These are phyloP conservation scores for Elasticomyces elasticus DNA, from an alignment of 495 filamentous ascomycete genomes.

Conservation along the genomic window DNA sequence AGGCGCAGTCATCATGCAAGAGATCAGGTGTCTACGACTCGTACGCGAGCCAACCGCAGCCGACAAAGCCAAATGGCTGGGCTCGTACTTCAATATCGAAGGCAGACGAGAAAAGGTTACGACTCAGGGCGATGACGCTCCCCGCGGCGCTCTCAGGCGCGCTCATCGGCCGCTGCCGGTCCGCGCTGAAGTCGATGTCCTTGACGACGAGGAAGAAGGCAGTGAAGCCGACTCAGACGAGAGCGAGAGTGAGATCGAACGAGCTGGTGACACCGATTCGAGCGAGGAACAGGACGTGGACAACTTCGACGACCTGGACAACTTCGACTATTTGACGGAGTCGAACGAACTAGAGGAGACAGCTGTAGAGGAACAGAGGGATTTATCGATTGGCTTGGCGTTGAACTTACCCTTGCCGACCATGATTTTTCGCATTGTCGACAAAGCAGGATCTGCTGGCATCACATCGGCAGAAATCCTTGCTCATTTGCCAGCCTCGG, in stretches of 20 bases:
- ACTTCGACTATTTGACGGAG: background rate
- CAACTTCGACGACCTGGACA: background rate
- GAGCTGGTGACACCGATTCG: background rate
- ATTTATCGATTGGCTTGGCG: background rate
- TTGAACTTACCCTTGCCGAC: background rate
- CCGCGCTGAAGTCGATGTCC: too few relatives aligned
- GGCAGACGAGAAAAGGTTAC: background rate
- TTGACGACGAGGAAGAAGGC: constrained; percentile 2
- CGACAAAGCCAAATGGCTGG: constrained; percentile 4
- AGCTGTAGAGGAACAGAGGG: background rate
- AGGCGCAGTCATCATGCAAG: constrained; percentile 12
- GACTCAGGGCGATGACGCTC: background rate
- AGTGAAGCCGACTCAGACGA: constrained; percentile 12
- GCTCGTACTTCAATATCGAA: background rate
- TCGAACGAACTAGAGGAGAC: background rate
- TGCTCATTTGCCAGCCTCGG: background rate
- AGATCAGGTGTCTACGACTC: constrained; percentile 56
- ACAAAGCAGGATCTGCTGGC: background rate
- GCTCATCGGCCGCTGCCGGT: too few relatives aligned
- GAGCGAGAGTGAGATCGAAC: background rate
- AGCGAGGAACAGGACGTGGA: background rate
- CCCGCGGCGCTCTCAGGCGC: too few relatives aligned
- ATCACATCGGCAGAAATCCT: background rate
- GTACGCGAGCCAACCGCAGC: constrained; percentile 57
- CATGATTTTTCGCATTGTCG: background rate